phyloP scores from a whole-genome alignment of 1,139 yeast species.

The Magnusiomyces clavatus region DNA sequence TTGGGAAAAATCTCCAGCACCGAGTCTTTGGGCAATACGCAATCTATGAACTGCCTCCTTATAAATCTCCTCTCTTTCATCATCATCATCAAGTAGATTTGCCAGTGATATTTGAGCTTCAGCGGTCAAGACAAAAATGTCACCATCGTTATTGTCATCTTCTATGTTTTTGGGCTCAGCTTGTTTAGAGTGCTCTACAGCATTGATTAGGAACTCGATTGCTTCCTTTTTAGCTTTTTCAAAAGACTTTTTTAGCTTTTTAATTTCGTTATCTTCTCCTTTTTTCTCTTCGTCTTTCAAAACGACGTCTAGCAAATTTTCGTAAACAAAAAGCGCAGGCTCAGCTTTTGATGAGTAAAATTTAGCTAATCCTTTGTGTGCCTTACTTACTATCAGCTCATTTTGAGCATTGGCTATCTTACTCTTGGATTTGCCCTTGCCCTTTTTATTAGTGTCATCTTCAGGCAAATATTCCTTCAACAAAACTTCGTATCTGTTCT shows the following conservation, averaged over 20 bases:
- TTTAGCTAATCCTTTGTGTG: constrained; percentile 30
- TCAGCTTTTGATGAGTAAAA: constrained; percentile 31
- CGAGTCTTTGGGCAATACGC: constrained; percentile 30
- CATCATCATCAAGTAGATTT: constrained; percentile 52
- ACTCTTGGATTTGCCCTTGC: constrained; percentile 19
- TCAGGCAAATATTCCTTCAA: constrained; percentile 11
- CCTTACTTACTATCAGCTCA: constrained; percentile 19
- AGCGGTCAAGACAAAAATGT: constrained; percentile 71
- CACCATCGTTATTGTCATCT: constrained; percentile 67
- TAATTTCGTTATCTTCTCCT: constrained; percentile 27
- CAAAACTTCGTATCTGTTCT: constrained; percentile 19
- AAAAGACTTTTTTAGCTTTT: constrained; percentile 25
- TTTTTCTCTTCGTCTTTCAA: constrained; percentile 51
- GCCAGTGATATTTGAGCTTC: constrained; percentile 80
- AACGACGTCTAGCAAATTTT: constrained; percentile 31
- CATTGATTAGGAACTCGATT: constrained; percentile 43
- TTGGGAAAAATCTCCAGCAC: constrained; percentile 31
- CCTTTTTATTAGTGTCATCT: constrained; percentile 8
- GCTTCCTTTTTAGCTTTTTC: constrained; percentile 46
- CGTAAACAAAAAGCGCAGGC: constrained; percentile 23
- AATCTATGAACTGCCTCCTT: constrained; percentile 46
- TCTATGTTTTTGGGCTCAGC: constrained; percentile 63
- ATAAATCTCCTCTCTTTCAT: constrained; percentile 58
- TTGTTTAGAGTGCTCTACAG: constrained; percentile 47
- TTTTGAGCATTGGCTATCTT: constrained; percentile 11